Evolutionary conservation across 305 asterid genomes (phyloP), one percentile per base, ranked within the genome.

Genomic region (Ajuga reptans): DNA sequence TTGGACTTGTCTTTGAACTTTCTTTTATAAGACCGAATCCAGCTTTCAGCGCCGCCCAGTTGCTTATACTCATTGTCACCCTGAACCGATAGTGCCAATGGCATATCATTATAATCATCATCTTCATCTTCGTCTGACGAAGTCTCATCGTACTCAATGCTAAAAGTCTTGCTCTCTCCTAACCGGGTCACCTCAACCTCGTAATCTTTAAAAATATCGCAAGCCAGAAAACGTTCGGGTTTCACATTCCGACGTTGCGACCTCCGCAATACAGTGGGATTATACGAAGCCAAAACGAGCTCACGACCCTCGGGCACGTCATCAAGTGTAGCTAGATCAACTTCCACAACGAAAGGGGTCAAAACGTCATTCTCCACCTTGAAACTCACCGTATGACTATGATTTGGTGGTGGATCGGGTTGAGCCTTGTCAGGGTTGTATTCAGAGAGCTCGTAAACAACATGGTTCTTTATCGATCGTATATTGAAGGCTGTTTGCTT

Each of bases 201-300:
- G 45, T 81, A 89, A 71, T 89, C 91, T 4, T 83, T 81, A 68
- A 80, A 68, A 64, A 79, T 72, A 64, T 89, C 99, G 53, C 87
- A 77, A 0, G 81, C 99, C 60, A 86, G 51, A 52, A 82, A 93
- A 27, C 97, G 96, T 9, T 89, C 95, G 4, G 99, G 97, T 64
- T 80, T 81, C 17, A 85, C 72, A 63, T 72, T 77, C 37, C 92
- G 73, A 37, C 99, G 92, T 68, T 86, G 90, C 8, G 99, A 93
- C 77, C 99, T 80, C 46, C 99, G 78, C 72, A 90, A 53, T 36
- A 80, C 87, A 42, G 68, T 36, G 54, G 72, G 73, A 42, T 86
- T 90, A 47, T 68, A 74, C 11, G 77, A 60, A 67, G 74, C 53
- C 68, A 79, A 60, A 47, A 80, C 85, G 3, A 73, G 79, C 67